Evolutionary conservation across 2,329 filamentous ascomycete genomes (phyloP), one percentile per base, ranked within the genome.

Genomic region (Arthrobotrys iridis): DNA sequence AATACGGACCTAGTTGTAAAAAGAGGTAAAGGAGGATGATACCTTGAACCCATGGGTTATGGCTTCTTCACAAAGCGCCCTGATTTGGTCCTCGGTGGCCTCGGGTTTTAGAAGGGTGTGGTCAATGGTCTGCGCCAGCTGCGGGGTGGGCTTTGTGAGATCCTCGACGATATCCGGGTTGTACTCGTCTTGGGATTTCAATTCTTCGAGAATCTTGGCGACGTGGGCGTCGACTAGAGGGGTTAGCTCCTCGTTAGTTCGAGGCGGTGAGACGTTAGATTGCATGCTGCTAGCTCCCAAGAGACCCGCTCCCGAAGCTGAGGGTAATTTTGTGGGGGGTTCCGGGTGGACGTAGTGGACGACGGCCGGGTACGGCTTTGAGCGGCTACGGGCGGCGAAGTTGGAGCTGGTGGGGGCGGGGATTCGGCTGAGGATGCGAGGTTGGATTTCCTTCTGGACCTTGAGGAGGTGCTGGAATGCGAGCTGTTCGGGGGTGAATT

Each of bases 31-130:
- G 2, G 15, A 15, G 30, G 15, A 30, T 20, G n/a, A 18, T 78
- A 78, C 78, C 75, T 79, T 79, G 66, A 79, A 79, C 33, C 73
- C 68, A 35, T 78, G 72, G 33, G 76, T 75, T 20, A 79, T 50
- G 35, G 78, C 78, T 66, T 79, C 78, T 45, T 78, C 77, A 62
- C 77, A 78, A 48, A 79, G 55, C n/a, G 43, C 50, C 43, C 77
- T 67, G 52, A 79, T 68, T 45, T 78, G 77, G 8, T 66, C 75
- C 26, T 66, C 63, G 10, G 76, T 79, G 26, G 78, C 77, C 71
- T 79, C 77, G 28, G 78, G 78, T 55, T 76, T 79, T 22, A 79
- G 40, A 46, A 79, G 66, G 15, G 78, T 79, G 63, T 79, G 78
- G 73, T 79, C 78, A 55, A 79, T 78, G 2, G 55, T 73, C 30